Evolutionary conservation across 2,329 filamentous ascomycete genomes (phyloP).

Genomic region (Rutstroemia sp.): DNA sequence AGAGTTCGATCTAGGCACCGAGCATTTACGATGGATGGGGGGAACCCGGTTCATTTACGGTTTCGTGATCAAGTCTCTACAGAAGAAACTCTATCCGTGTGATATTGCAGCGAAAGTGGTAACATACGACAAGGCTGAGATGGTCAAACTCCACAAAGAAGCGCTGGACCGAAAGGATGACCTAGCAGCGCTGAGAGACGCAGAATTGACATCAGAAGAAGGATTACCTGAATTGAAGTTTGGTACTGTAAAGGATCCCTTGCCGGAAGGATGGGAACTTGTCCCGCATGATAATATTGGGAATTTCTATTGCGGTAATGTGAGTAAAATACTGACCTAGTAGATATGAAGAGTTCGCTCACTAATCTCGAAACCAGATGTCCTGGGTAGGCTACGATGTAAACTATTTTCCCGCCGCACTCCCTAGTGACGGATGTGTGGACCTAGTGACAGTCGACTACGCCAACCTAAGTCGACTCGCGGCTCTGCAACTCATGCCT

Average conservation of each 20-base stretch:
- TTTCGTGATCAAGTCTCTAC: constrained; percentile 63
- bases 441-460: constrained; percentile 69
- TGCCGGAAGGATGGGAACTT: constrained; percentile 69
- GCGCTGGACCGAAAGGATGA: constrained; percentile 21
- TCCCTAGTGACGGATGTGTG: constrained; percentile 73
- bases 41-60: constrained; percentile 75
- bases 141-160: constrained; percentile 63
- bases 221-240: constrained; percentile 67
- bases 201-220: not conserved
- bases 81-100: constrained; percentile 74
- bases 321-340: constrained; percentile 33
- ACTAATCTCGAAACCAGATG: constrained; percentile 45
- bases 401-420: constrained; percentile 77
- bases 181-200: not conserved
- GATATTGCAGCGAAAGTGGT: constrained; percentile 79
- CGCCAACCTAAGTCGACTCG: constrained; percentile 59
- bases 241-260: constrained; percentile 65
- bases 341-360: not conserved
- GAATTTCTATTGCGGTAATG: constrained; percentile 87
- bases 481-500: constrained; percentile 59
- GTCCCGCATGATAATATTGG: constrained; percentile 67
- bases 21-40: constrained; percentile 84
- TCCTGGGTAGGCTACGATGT: constrained; percentile 76
- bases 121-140: constrained; percentile 61
- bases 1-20: constrained; percentile 79